Evolutionary conservation across 495 filamentous ascomycete species (phyloP), one percentile per base, ranked within the genome.

Genomic region (Xylaria grammica): DNA sequence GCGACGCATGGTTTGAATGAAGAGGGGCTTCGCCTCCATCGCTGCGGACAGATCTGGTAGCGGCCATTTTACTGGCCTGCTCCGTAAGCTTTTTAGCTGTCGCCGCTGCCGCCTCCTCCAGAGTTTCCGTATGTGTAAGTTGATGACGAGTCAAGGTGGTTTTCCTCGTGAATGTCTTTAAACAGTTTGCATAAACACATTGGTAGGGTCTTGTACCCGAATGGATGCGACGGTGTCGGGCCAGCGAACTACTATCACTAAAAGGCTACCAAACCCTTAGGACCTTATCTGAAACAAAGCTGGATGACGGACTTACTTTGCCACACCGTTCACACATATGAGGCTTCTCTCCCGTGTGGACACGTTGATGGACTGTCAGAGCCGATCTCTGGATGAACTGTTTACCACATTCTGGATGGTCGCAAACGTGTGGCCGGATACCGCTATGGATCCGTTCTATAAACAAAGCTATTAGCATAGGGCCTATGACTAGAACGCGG

Each of bases 371-470:
- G 4, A 99, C 95, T 1, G 95, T 99, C 75, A 99, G 81, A 9
- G 95, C 95, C n/a, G 95, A 97, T 36, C 95, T 87, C 72, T 99
- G 95, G 67, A 99, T 99, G 74, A 99, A 99, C 71, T 94, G 93
- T 74, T 98, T 99, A 32, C 89, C 88, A 76, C 95, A 99, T 19
- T 89, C 90, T 42, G 90, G 90, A 74, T 87, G 90, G 66, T 97
- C 94, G 76, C 95, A 99, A 48, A 93, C 91, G 76, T 99, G 95
- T 38, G 95, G 95, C 40, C 96, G 84, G 46, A 94, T 82, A 15
- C 96, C 96, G 53, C 88, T 97, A 73, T 99, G 95, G 62, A 99
- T 99, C 15, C 95, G 90, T 78, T 99, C 95, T 98, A 72, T 11
- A 27, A 32, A n/a, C n/a, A n/a, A 15, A n/a, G 46, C 78, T 55